These are phyloP conservation scores for Camellia lanceoleosa DNA, from an alignment of 148 eudicot genomes.

Conservation along the genomic window DNA sequence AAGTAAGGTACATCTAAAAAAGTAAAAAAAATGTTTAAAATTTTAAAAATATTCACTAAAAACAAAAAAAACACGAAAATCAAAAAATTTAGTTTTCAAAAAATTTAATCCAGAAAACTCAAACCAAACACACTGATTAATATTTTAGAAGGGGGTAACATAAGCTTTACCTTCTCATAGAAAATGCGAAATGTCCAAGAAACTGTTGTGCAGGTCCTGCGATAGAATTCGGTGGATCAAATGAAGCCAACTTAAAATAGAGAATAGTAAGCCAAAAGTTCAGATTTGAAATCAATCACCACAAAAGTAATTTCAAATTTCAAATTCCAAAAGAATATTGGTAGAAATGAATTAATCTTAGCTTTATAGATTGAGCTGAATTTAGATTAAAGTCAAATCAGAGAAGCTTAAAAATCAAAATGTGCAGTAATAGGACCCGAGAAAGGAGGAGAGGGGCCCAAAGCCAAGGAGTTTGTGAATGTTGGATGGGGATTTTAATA, in stretches of 20 bases:
- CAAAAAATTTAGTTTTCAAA: too few species aligned
- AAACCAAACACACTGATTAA: not conserved
- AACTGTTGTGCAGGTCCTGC: conserved; percentile 98
- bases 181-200: conserved; percentile 97
- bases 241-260: conserved; percentile 3
- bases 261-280: not conserved
- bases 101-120: too few species aligned
- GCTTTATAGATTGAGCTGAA: not conserved
- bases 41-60: too few species aligned
- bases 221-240: conserved; percentile 12
- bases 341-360: not conserved
- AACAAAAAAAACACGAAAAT: too few species aligned
- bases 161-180: conserved; percentile 79
- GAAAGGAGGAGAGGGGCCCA: not conserved
- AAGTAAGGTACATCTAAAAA: too few species aligned
- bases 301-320: not conserved
- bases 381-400: not conserved
- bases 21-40: too few species aligned
- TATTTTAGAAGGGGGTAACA: not conserved
- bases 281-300: not conserved
- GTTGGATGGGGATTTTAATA: not conserved
- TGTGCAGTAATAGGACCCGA: not conserved
- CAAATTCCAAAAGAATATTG: not conserved
- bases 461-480: not conserved
- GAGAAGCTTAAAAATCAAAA: not conserved